Base-by-base conservation (phyloP, 2,329 filamentous ascomycete genomes). In the Clonostachys chloroleuca region DNA sequence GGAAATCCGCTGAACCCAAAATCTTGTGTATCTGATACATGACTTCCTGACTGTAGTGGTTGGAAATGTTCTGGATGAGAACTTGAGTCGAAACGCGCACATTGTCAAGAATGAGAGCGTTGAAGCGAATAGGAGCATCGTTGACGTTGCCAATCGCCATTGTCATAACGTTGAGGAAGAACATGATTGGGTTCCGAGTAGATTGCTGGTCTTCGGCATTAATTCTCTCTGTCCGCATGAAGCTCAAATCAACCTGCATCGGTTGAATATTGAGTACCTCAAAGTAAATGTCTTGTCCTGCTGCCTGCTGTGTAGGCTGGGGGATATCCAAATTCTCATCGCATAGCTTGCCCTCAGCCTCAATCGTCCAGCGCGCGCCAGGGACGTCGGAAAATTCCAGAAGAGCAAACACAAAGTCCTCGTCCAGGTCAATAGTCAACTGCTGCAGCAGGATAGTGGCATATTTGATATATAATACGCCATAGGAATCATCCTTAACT, bases 131-230 rank as follows among this genome's bases (percentile, higher is more conserved):
- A 0, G 94, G 95, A 7, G 94, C 94, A 67, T 99, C 95, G 59
- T 99, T 99, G 73, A 99, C 90, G 59, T 99, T 99, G 53, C 94
- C 94, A 59, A 99, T 94, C 13, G 94, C 95, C 94, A 99, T 99
- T 1, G 95, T 97, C 74, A 99, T 84, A 55, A 97, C 89, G 61
- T 99, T 97, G 65, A 97, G 84, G 63, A 96, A 92, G 72, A 97
- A 99, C 92, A 97, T 97, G 65, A 99, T 78, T 1, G 95, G 95
- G 61, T 96, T 99, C 40, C 82, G 84, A 2, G 90, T 90, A 13
- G 89, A 90, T 42, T 91, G 87, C 56, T 94, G 95, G 64, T 97
- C 92, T 64, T 97, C 92, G 3, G 89, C 92, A 54, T 99, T 99
- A 69, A 99, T 87, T 12, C 91, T 84, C 65, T 99, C 94, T 1